Base-by-base conservation (phyloP, 2,329 filamentous ascomycete genomes). In the Sarocladium oryzae region DNA sequence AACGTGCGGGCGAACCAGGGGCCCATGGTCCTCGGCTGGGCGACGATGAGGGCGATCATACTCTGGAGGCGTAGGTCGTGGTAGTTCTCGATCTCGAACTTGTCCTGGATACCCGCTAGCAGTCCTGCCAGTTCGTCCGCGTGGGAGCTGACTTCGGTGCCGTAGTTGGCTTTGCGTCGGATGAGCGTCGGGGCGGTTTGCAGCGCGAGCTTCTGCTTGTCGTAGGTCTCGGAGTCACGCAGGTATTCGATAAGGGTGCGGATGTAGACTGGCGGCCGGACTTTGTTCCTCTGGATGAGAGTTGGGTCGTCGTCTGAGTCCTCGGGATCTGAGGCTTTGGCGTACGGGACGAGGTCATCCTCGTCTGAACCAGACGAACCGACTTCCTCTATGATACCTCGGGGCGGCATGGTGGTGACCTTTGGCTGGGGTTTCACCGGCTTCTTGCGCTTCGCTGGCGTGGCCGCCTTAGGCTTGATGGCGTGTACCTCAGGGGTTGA, bases 251-350 rank as follows among this genome's bases (percentile, higher is more conserved):
- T 84, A 10, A 97, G 76, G 59, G 95, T 89, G 41, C 90, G 83
- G 54, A 96, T 86, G 61, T 97, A 97, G 1, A 99, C 90, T 1
- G 93, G 93, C 0, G 89, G 80, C 53, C 81, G 86, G 20, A 86
- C 81, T 59, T 93, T 96, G 66, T 93, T 84, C 13, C 91, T 80
- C 52, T 87, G 85, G 45, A 97, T 78, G 16, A 96, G 73, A 0
- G 90, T 95, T 4, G 93, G 85, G 59, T 99, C 95, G 33, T 96
- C 91, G 52, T 96, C 90, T 0, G 89, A 92, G 63, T 99, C 93
- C 63, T 95, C 89, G 0, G 83, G 79, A 58, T 99, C 93, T 2
- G 88, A 90, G 60, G 89, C 88, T 64, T 96, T 96, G 13, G 81
- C 79, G 58, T 96, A 96, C 1, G 88, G 80, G 2, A 82, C 73